Percentiles rank a stretch among this genome's conserved stretches.
Conservation (phyloP, 306 rosid species). For the Gastrolobium bilobum region DNA sequence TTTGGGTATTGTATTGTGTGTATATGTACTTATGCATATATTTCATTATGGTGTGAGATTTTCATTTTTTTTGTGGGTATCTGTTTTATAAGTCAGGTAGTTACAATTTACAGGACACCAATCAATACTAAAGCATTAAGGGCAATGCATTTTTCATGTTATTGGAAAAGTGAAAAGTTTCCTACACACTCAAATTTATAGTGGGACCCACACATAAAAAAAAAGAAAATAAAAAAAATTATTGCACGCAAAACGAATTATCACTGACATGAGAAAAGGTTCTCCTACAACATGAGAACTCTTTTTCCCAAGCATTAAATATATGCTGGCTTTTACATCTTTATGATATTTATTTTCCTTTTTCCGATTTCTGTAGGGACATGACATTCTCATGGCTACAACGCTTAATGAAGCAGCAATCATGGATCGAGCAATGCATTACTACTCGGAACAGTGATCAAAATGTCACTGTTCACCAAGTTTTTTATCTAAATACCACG, state of each 20-base stretch:
- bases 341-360: slow-evolving; percentile 7
- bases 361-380: slow-evolving; percentile 66
- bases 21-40: not conserved
- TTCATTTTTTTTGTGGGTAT: slow-evolving; percentile 13
- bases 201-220: no score
- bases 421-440: slow-evolving; percentile 99
- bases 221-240: no score
- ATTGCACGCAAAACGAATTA: no score
- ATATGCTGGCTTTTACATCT: not conserved
- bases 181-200: no score
- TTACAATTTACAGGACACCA: not conserved
- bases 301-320: not conserved
- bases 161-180: no score
- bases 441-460: no score
- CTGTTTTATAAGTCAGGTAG: not conserved
- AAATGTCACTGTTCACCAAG: no score
- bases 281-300: no score
- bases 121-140: not conserved
- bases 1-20: not conserved
- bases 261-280: no score
- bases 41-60: not conserved
- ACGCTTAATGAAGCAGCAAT: slow-evolving; percentile 99
- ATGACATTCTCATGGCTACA: slow-evolving; percentile 99
- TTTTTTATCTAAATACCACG: no score
- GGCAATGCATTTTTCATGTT: no score